These are phyloP conservation scores for Sporothrix luriei DNA, from an alignment of 2,329 filamentous ascomycete species.

Conservation along the genomic window DNA sequence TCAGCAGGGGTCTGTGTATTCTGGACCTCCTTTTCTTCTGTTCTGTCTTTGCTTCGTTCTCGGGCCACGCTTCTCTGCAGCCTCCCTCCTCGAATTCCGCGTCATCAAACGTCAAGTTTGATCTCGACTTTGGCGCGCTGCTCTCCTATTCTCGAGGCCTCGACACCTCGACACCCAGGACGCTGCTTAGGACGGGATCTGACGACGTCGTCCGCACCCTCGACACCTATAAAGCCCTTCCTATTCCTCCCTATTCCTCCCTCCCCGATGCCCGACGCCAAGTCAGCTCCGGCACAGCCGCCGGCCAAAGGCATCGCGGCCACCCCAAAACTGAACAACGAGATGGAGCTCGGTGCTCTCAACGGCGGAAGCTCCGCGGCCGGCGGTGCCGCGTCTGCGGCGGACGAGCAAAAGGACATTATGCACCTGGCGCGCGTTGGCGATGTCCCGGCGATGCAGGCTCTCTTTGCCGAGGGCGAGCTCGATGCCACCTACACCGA, in stretches of 20 bases:
- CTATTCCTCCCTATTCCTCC: neutral
- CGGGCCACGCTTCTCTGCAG: neutral
- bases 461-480: conserved; percentile 80
- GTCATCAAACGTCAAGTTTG: neutral
- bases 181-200: neutral
- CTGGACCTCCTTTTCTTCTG: neutral
- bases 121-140: conserved; percentile 1
- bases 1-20: neutral
- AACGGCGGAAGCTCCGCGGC: conserved; percentile 40
- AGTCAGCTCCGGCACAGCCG: conserved; percentile 51
- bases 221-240: neutral
- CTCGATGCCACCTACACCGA: conserved; percentile 82
- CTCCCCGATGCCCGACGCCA: conserved; percentile 41
- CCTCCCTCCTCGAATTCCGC: neutral
- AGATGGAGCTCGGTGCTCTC: conserved; percentile 57
- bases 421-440: conserved; percentile 94
- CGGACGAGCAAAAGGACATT: conserved; percentile 67
- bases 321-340: conserved; percentile 59
- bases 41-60: neutral
- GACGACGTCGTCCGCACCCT: neutral
- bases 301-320: conserved; percentile 57
- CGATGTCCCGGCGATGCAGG: conserved; percentile 83
- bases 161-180: no score
- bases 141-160: neutral
- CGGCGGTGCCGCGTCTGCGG: neutral